A percentile compares a stretch with the other conserved stretches of the same genome.
Evolutionary conservation across 768 basidiomycete species (phyloP).

Genomic region (Kwoniella botswanensis): DNA sequence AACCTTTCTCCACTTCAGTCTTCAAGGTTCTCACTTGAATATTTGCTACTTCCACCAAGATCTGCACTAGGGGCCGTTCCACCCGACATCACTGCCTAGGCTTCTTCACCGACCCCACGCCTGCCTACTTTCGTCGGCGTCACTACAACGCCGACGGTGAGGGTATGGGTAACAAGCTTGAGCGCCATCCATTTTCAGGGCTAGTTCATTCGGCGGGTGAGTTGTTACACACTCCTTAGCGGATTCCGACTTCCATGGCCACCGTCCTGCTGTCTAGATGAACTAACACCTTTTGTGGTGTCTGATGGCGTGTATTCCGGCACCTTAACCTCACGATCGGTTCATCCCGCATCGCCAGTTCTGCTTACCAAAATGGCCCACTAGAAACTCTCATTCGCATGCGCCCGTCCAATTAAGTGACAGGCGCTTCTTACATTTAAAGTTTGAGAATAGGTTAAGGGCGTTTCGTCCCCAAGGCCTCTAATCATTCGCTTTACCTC

Average conservation of each 20-base stretch:
- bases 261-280: slow-evolving; percentile 87
- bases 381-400: slow-evolving; percentile 71
- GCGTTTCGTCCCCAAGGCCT: slow-evolving; percentile 86
- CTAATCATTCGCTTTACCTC: slow-evolving; percentile 78
- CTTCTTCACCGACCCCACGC: slow-evolving; percentile 78
- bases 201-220: slow-evolving; percentile 90
- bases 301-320: slow-evolving; percentile 76
- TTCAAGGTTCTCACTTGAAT: slow-evolving; percentile 84
- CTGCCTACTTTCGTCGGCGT: slow-evolving; percentile 68
- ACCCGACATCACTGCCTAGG: slow-evolving; percentile 75
- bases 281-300: slow-evolving; percentile 85
- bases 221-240: slow-evolving; percentile 87
- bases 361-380: slow-evolving; percentile 64
- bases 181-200: slow-evolving; percentile 91
- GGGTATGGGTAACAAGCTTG: slow-evolving; percentile 82
- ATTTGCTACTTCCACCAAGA: slow-evolving; percentile 89
- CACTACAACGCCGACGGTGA: slow-evolving; percentile 71
- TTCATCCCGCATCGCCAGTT: slow-evolving; percentile 65
- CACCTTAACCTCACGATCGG: slow-evolving; percentile 71
- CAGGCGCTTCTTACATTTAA: slow-evolving; percentile 68
- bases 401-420: slow-evolving; percentile 60
- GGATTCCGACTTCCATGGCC: slow-evolving; percentile 84
- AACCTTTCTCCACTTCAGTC: slow-evolving; percentile 89
- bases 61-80: slow-evolving; percentile 81
- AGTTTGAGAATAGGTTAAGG: slow-evolving; percentile 83